Evolutionary conservation across 2,329 filamentous ascomycete genomes (phyloP).

Genomic region (Coleophoma eucalyptorum): DNA sequence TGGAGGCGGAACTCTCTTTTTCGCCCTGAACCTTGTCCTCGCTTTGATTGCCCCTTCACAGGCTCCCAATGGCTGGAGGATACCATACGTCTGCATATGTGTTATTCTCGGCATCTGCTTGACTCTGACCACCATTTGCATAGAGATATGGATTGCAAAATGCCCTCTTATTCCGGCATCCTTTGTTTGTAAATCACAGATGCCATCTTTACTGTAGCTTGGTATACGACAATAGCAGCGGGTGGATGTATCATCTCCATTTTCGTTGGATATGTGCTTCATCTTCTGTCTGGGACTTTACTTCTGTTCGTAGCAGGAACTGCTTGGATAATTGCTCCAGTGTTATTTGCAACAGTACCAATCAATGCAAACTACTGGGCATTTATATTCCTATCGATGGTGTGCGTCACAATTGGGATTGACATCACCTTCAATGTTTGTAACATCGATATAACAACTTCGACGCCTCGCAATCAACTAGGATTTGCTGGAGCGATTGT

Average conservation of each 20-base stretch:
- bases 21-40: no score
- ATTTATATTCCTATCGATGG: slow-evolving; percentile 55
- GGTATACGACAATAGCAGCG: background rate
- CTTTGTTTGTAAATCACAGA: no score
- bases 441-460: background rate
- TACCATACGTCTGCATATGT: no score
- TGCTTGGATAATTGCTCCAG: slow-evolving; percentile 40
- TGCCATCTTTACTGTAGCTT: background rate
- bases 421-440: background rate
- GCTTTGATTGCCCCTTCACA: no score
- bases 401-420: background rate
- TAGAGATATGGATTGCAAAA: no score
- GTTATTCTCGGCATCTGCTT: no score
- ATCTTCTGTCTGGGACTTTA: slow-evolving; percentile 43
- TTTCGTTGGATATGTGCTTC: slow-evolving; percentile 31
- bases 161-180: no score
- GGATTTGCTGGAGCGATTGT: background rate
- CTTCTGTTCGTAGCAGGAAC: slow-evolving; percentile 44
- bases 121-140: no score
- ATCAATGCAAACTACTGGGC: slow-evolving; percentile 46
- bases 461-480: background rate
- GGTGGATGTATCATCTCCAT: background rate
- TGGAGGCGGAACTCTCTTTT: no score
- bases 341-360: slow-evolving; percentile 49
- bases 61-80: no score